Base-by-base conservation (phyloP, 169 alveolate genomes). In the Cryptosporidium sp. region DNA sequence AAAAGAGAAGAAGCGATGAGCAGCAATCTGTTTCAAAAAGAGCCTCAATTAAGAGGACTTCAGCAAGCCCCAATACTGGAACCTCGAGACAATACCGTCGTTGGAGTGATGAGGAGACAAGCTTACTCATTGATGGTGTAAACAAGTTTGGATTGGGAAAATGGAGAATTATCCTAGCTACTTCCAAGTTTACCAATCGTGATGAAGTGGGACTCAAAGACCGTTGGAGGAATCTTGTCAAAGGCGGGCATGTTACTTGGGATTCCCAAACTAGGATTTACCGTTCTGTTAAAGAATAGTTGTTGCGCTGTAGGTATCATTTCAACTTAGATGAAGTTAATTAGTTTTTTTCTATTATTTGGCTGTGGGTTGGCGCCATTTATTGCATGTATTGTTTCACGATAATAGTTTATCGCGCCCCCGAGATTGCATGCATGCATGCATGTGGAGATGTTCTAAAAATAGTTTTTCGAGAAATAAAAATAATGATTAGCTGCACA, bases 121-220 rank as follows among this genome's bases (percentile, higher is more conserved):
- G 9, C 41, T 35, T 80, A 14, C 75, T 80, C 7, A 61, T 80
- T 39, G 48, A 80, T 39, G 89, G 89, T 6, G 89, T 80, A 3
- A 80, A 80, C 21, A 33, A 43, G 70, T 80, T 43, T 35, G 89
- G 89, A 37, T 59, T 80, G 3, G 89, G 89, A 12, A 80, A 80
- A 33, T 80, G 89, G 89, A 80, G 89, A 65, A 31, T 43, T n/a
- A 80, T 80, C 16, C 41, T 80, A 45, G 67, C 80, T 16, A 80
- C 73, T 8, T 21, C 89, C 16, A 80, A 80, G 51, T 48, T 80
- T 3, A 31, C 69, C 21, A 65, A 65, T 6, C 61, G 89, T 4
- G 89, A 80, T 50, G 89, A 80, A 65, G 89, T 80, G 39, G 89
- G 89, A 23, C 52, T 80, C 6, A 80, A 80, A 39, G 89, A 80